Conservation (phyloP, 2,329 filamentous ascomycete species). For the Alternaria sp. region DNA sequence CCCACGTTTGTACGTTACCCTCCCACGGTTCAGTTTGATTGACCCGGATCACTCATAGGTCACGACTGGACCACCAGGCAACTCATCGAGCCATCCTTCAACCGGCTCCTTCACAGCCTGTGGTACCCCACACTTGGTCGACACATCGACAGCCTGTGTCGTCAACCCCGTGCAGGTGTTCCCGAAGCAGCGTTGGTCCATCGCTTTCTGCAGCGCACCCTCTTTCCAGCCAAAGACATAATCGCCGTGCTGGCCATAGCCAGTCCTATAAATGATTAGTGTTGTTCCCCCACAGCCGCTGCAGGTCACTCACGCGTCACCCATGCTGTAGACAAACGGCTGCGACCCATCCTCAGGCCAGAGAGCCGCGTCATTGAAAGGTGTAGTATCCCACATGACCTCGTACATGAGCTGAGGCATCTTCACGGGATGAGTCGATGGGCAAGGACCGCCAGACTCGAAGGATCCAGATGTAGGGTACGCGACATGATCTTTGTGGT, state of each 20-base stretch:
- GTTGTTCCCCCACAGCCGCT: not conserved
- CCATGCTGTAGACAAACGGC: slow-evolving; percentile 39
- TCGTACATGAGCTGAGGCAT: slow-evolving; percentile 56
- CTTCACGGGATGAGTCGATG: slow-evolving; percentile 51
- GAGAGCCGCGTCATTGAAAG: slow-evolving; percentile 31
- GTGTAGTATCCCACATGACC: slow-evolving; percentile 53
- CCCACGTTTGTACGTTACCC: not conserved
- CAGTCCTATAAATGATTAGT: slow-evolving; percentile 17
- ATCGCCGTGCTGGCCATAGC: slow-evolving; percentile 35
- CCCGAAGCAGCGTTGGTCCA: slow-evolving; percentile 45
- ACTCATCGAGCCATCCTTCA: slow-evolving; percentile 26
- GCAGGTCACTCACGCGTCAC: slow-evolving; percentile 43
- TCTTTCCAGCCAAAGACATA: slow-evolving; percentile 55
- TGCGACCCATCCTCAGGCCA: slow-evolving; percentile 34
- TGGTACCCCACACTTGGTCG: slow-evolving; percentile 22
- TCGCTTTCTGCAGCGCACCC: slow-evolving; percentile 53
- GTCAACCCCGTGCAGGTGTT: slow-evolving; percentile 43
- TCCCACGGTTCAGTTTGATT: not conserved
- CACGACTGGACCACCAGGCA: slow-evolving; percentile 22
- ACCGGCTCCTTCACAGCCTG: slow-evolving; percentile 30
- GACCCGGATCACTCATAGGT: slow-evolving; percentile 9
- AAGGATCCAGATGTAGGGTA: slow-evolving; percentile 32
- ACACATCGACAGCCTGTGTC: slow-evolving; percentile 23
- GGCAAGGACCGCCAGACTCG: slow-evolving; percentile 41
- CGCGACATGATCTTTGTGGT: slow-evolving; percentile 62